A percentile compares a stretch with the other conserved stretches of the same genome.
These are phyloP conservation scores for Otatea glauca DNA, from an alignment of 176 grass and related monocot genomes.

Conservation along the genomic window DNA sequence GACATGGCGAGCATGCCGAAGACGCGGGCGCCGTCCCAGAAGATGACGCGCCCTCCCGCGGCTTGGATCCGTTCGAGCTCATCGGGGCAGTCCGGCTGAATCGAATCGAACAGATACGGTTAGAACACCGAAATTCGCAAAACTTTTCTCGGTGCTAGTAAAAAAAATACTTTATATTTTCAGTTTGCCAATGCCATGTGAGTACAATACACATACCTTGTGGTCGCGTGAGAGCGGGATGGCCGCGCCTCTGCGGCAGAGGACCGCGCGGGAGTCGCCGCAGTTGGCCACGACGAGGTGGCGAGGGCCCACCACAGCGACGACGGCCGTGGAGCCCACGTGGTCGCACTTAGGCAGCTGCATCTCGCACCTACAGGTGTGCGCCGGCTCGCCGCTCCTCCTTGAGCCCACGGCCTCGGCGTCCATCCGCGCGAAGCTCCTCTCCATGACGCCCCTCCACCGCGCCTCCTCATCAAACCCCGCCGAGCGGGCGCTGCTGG, in stretches of 20 bases:
- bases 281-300: conserved; percentile 78
- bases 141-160: background rate
- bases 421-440: conserved; percentile 88
- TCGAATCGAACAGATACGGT: background rate
- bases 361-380: conserved; percentile 76
- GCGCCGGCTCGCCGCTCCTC: background rate
- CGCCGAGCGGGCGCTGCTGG: background rate
- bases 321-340: conserved; percentile 87
- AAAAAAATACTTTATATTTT: background rate
- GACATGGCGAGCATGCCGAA: conserved; percentile 96
- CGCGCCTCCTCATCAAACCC: background rate
- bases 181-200: background rate
- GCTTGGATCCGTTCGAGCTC: conserved; percentile 77
- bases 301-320: conserved; percentile 66
- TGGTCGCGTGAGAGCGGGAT: conserved; percentile 82
- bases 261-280: conserved; percentile 86
- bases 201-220: conserved; percentile 53
- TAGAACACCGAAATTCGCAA: background rate
- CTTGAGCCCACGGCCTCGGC: conserved; percentile 53
- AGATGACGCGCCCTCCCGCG: conserved; percentile 83
- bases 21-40: conserved; percentile 86
- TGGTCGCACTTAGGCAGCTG: conserved; percentile 76
- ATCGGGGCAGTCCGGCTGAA: conserved; percentile 85
- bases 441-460: conserved; percentile 70
- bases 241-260: conserved; percentile 63